Evolutionary conservation across 176 grass and related monocot genomes (phyloP).

Genomic region (Oryza meridionalis): DNA sequence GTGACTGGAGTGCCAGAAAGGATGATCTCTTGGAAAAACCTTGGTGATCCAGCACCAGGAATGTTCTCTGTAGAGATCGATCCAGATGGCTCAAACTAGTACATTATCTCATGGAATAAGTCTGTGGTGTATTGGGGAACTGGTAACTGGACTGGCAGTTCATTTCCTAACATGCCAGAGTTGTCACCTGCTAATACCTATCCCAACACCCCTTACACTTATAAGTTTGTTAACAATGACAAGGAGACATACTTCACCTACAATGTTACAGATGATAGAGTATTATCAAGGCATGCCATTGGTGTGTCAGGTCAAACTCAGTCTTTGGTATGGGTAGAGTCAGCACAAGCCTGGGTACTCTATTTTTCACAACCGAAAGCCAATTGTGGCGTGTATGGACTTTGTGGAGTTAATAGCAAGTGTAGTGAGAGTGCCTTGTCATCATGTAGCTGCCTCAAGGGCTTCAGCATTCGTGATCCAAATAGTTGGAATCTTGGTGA

Average conservation of each 20-base stretch:
- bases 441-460: constrained; percentile 37
- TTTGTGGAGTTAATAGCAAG: constrained; percentile 33
- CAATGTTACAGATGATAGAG: background rate
- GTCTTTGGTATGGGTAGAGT: background rate
- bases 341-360: background rate
- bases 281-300: background rate
- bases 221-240: constrained; percentile 13
- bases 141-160: constrained; percentile 18
- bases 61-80: constrained; percentile 38
- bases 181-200: constrained; percentile 6
- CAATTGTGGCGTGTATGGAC: constrained; percentile 17
- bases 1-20: background rate
- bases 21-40: constrained; percentile 38
- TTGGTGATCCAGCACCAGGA: constrained; percentile 32
- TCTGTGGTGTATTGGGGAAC: constrained; percentile 27
- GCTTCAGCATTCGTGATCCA: constrained; percentile 1
- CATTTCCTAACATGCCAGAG: constrained; percentile 33
- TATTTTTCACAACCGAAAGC: constrained; percentile 26
- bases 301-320: background rate
- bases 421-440: constrained; percentile 6
- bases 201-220: constrained; percentile 1
- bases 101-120: constrained; percentile 26
- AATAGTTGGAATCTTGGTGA: constrained; percentile 20
- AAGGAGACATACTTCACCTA: constrained; percentile 24
- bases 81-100: constrained; percentile 31